Percentiles rank a stretch among this genome's conserved stretches.
These are phyloP conservation scores for Podaxis sp. DNA, from an alignment of 768 basidiomycete genomes.

Conservation along the genomic window DNA sequence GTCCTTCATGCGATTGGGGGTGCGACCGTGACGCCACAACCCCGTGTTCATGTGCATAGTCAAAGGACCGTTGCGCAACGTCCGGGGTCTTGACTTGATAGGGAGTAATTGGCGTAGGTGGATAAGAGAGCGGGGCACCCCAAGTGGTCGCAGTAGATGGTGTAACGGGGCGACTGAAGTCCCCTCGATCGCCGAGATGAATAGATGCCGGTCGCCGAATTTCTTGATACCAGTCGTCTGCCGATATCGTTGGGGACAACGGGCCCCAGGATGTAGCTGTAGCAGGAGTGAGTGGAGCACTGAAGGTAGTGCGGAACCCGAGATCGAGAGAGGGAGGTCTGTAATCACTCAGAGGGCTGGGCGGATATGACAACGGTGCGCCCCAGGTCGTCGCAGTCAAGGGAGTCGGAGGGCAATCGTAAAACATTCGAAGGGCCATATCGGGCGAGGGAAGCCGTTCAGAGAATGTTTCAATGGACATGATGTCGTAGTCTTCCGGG, in stretches of 20 bases:
- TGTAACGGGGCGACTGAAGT: slow-evolving; percentile 37
- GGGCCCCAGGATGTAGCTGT: slow-evolving; percentile 18
- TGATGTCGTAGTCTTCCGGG: slow-evolving; percentile 47
- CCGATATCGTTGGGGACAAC: slow-evolving; percentile 2
- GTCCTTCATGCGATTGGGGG: background rate
- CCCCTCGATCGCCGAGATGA: slow-evolving; percentile 15
- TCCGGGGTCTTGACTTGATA: slow-evolving; percentile 40
- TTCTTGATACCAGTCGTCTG: slow-evolving; percentile 2
- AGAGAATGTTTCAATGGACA: slow-evolving; percentile 28
- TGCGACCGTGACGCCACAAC: slow-evolving; percentile 8
- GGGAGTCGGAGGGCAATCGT: slow-evolving; percentile 52
- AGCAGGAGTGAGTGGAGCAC: slow-evolving; percentile 8
- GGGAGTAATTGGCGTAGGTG: slow-evolving; percentile 34
- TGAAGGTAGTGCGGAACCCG: slow-evolving; percentile 27
- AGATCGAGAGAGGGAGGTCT: slow-evolving; percentile 38
- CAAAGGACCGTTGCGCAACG: slow-evolving; percentile 34
- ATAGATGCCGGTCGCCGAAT: slow-evolving; percentile 6
- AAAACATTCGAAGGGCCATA: slow-evolving; percentile 52
- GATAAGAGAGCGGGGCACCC: slow-evolving; percentile 46
- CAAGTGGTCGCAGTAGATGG: slow-evolving; percentile 50
- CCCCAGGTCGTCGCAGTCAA: slow-evolving; percentile 53
- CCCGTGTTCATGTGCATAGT: slow-evolving; percentile 17
- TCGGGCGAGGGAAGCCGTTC: slow-evolving; percentile 55
- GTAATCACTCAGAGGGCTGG: slow-evolving; percentile 31
- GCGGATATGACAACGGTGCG: slow-evolving; percentile 40